Evolutionary conservation across 805 yeast genomes (phyloP), one percentile per base, ranked within the genome.

Genomic region (Candida germanica): DNA sequence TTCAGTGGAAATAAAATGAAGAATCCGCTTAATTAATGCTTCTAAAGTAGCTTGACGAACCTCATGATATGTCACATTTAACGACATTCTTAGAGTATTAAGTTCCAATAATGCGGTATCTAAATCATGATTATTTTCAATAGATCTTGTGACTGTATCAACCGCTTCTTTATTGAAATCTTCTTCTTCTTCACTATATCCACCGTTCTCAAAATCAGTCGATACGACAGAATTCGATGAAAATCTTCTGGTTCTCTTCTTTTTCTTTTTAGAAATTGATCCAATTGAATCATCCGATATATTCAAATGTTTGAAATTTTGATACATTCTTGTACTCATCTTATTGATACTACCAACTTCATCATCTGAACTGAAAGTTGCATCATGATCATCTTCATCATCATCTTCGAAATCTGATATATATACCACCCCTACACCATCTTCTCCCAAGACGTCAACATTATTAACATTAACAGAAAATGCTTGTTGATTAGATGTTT

Each of bases 31-130:
- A 29, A 87, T 50, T 51, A 93, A 66, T 0, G 97, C 93, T 25
- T 71, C 69, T 23, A 79, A 67, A 0, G 96, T 87, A 4, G 95
- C 95, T 20, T 67, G 61, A 55, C 97, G 77, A 10, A 93, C 97
- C 54, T 89, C 96, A 51, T 87, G 94, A 59, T 93, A 91, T 0
- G 93, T 76, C 12, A 88, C 98, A 57, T 93, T 87, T 93, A 89
- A 84, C 51, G 96, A 87, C 98, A 93, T 91, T 64, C 98, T 76
- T 53, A 93, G 71, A 0, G 98, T 93, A 57, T 91, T 91, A 51
- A 93, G 74, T 64, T 93, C 98, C 41, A 93, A 66, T 45, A 87
- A 64, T 0, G 98, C 97, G 10, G 96, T 89, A 56, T 91, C 97
- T 42, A 87, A 71, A 51, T 86, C 95, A 60, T 93, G 98, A 58